Conservation (phyloP, 805 yeast genomes). For the Vanderwaltozyma polyspora region DNA sequence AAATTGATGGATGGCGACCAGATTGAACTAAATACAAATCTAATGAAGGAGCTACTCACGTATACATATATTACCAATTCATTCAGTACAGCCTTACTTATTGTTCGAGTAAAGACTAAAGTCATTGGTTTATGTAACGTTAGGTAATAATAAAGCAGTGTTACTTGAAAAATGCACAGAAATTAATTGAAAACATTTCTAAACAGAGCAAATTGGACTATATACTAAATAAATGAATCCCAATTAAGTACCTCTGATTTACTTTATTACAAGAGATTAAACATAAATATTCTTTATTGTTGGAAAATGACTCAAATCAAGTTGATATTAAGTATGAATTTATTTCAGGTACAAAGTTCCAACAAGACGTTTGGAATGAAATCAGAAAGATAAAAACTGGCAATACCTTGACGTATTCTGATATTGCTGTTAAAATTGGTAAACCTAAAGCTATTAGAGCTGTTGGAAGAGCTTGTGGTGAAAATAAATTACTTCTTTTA, state of each 20-base stretch:
- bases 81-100: conserved; percentile 8
- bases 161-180: conserved; percentile 5
- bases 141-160: conserved; percentile 10
- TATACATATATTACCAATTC: conserved; percentile 9
- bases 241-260: neutral
- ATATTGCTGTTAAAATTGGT: conserved; percentile 26
- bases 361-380: conserved; percentile 30
- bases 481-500: conserved; percentile 30
- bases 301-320: neutral
- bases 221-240: too few species aligned
- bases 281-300: neutral
- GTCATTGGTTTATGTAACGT: conserved; percentile 11
- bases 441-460: conserved; percentile 28
- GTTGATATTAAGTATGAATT: conserved; percentile 13
- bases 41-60: conserved; percentile 4
- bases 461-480: conserved; percentile 32
- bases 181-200: conserved; percentile 6
- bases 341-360: conserved; percentile 32
- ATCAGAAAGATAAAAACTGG: conserved; percentile 25
- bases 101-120: conserved; percentile 5
- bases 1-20: too few species aligned
- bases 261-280: neutral
- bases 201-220: neutral
- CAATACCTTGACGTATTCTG: conserved; percentile 24
- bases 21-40: too few species aligned